Conservation (phyloP, 148 eudicot species). For the Drosera capensis region DNA sequence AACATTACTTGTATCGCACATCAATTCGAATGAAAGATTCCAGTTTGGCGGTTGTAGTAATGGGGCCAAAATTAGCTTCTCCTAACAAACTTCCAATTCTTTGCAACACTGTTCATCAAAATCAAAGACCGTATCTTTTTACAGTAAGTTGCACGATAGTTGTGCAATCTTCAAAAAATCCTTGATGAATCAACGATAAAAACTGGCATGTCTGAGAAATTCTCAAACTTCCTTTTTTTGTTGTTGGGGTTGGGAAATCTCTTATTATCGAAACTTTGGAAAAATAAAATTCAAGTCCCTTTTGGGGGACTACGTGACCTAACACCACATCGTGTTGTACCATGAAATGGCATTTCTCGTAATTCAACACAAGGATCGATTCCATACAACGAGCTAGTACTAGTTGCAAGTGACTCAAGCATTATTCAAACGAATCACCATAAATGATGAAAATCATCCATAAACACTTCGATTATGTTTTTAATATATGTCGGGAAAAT, state of each 20-base stretch:
- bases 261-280: not conserved
- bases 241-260: not conserved
- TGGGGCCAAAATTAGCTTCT: conserved; percentile 1
- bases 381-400: not conserved
- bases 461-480: not conserved
- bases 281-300: no score
- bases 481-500: not conserved
- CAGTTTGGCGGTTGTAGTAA: not conserved
- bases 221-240: no score
- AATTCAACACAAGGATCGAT: not conserved
- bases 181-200: no score
- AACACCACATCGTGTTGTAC: not conserved
- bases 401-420: not conserved
- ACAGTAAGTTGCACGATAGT: conserved; percentile 2
- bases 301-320: not conserved
- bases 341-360: conserved; percentile 8
- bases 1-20: not conserved
- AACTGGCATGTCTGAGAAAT: no score
- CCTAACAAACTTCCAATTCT: conserved; percentile 5
- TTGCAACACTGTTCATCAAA: conserved; percentile 4
- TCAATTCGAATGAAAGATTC: conserved; percentile 5
- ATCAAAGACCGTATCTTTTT: conserved; percentile 4
- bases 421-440: not conserved
- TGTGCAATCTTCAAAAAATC: conserved; percentile 4
- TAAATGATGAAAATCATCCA: not conserved